A percentile compares a stretch with the other conserved stretches of the same genome.
Conservation (phyloP, 2,329 filamentous ascomycete genomes). For the Chalaropsis ovoidea region DNA sequence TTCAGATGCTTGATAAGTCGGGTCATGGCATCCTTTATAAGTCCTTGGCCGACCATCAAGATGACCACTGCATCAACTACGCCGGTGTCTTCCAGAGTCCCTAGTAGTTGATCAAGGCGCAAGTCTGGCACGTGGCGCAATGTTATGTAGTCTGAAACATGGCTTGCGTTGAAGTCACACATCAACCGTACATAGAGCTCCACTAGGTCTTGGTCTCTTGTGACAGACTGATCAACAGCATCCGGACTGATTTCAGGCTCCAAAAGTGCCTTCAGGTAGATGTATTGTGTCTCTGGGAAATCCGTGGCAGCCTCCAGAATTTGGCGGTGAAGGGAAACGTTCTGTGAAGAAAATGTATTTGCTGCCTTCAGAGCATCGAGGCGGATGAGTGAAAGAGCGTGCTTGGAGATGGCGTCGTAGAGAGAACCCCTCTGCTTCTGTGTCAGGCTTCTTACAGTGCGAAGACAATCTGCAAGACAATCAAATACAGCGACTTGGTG, state of each 20-base stretch:
- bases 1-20: constrained; percentile 71
- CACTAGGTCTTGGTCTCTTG: constrained; percentile 51
- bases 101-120: constrained; percentile 67
- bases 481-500: constrained; percentile 67
- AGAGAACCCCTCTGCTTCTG: constrained; percentile 65
- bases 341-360: constrained; percentile 51
- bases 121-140: constrained; percentile 66
- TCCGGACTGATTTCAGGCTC: constrained; percentile 41
- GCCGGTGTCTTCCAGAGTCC: constrained; percentile 78
- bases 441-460: constrained; percentile 47
- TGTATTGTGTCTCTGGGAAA: constrained; percentile 56
- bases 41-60: constrained; percentile 78
- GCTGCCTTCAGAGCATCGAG: constrained; percentile 59
- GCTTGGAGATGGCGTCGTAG: constrained; percentile 52
- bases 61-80: constrained; percentile 89
- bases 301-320: constrained; percentile 49
- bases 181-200: constrained; percentile 85
- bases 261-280: constrained; percentile 66
- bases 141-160: constrained; percentile 78
- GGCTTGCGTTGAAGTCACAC: constrained; percentile 71
- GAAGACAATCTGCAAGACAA: constrained; percentile 66
- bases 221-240: constrained; percentile 26
- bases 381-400: constrained; percentile 55
- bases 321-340: constrained; percentile 54
- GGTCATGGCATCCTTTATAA: constrained; percentile 71